These are phyloP conservation scores for Claviceps maximensis DNA, from an alignment of 2,329 filamentous ascomycete species.

Conservation along the genomic window DNA sequence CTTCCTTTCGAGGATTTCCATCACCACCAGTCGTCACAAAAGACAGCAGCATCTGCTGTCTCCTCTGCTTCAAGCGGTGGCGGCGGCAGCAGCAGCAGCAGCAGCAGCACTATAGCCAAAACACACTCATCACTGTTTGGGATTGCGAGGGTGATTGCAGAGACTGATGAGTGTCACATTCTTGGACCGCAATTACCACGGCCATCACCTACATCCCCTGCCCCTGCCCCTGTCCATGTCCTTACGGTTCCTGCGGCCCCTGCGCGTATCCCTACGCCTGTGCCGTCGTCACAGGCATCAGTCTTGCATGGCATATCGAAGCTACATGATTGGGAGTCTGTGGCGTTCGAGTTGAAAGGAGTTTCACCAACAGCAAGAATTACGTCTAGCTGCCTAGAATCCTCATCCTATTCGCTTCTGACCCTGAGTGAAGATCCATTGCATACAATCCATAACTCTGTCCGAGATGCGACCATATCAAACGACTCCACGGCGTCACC, in stretches of 20 bases:
- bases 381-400: conserved; percentile 58
- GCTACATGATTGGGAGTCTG: conserved; percentile 20
- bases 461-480: conserved; percentile 33
- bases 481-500: conserved; percentile 1
- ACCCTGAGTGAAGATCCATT: conserved; percentile 70
- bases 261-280: conserved; percentile 5
- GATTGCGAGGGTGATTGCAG: conserved; percentile 1
- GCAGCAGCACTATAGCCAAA: conserved; percentile 1
- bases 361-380: conserved; percentile 47
- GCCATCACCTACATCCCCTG: conserved; percentile 7
- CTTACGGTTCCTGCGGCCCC: not conserved
- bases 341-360: conserved; percentile 36
- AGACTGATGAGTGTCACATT: conserved; percentile 4
- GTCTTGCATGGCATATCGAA: conserved; percentile 4
- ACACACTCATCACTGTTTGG: conserved; percentile 19
- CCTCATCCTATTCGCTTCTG: conserved; percentile 57
- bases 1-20: conserved; percentile 4
- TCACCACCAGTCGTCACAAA: conserved; percentile 1
- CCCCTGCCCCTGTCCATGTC: too few species aligned
- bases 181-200: conserved; percentile 12
- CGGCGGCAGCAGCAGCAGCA: not conserved
- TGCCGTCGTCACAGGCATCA: conserved; percentile 9
- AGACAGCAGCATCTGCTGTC: not conserved
- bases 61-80: not conserved
- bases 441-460: conserved; percentile 28